Evolutionary conservation across 2,329 filamentous ascomycete genomes (phyloP).

Genomic region (Penicillium sp.): DNA sequence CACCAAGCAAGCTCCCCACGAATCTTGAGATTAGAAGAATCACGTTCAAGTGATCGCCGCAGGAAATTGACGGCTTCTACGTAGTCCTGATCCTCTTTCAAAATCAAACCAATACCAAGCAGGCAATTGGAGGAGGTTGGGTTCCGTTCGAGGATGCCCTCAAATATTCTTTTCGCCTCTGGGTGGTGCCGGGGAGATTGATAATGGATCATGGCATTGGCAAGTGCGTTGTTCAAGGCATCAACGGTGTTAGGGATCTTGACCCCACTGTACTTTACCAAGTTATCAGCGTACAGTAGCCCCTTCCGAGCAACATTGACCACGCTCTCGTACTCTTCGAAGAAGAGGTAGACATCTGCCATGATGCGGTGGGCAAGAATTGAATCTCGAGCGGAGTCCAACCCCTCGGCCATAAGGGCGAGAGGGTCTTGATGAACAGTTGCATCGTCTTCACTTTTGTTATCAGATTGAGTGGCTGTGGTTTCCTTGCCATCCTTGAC

Average conservation of each 20-base stretch:
- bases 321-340: slow-evolving; percentile 81
- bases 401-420: slow-evolving; percentile 74
- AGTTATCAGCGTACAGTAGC: slow-evolving; percentile 57
- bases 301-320: slow-evolving; percentile 78
- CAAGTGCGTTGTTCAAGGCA: slow-evolving; percentile 72
- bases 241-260: slow-evolving; percentile 68
- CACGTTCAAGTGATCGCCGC: slow-evolving; percentile 68
- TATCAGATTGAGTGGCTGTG: slow-evolving; percentile 35
- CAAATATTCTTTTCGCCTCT: slow-evolving; percentile 83
- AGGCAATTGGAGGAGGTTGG: slow-evolving; percentile 74
- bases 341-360: slow-evolving; percentile 75
- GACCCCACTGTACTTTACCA: slow-evolving; percentile 67
- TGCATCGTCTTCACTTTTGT: background rate
- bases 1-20: slow-evolving; percentile 90
- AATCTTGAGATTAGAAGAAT: slow-evolving; percentile 72
- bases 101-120: slow-evolving; percentile 85
- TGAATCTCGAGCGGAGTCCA: slow-evolving; percentile 63
- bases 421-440: slow-evolving; percentile 72
- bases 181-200: slow-evolving; percentile 86
- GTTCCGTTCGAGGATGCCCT: slow-evolving; percentile 73
- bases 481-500: slow-evolving; percentile 3
- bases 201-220: slow-evolving; percentile 83
- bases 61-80: slow-evolving; percentile 78
- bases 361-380: slow-evolving; percentile 79
- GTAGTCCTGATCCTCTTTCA: slow-evolving; percentile 91